phyloP scores from a whole-genome alignment of 2,329 filamentous ascomycete species.

The Colletotrichum australisinense region DNA sequence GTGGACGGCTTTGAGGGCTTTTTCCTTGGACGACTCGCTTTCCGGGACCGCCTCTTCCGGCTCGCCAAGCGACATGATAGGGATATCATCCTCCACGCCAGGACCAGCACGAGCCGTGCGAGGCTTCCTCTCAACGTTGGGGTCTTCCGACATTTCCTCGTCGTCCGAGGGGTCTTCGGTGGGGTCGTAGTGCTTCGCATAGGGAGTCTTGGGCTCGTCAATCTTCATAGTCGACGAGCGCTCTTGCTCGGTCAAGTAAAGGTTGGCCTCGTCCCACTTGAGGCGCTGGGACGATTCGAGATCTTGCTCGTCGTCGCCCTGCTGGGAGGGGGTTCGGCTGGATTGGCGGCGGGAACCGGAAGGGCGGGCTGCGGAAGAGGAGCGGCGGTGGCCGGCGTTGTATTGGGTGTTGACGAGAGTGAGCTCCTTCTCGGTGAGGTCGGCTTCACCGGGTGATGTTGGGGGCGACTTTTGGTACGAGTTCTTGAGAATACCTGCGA shows the following conservation, averaged over 20 bases:
- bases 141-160: constrained; percentile 70
- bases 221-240: constrained; percentile 98
- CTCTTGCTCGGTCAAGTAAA: constrained; percentile 97
- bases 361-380: constrained; percentile 77
- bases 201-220: constrained; percentile 97
- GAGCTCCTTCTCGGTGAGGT: constrained; percentile 83
- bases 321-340: constrained; percentile 57
- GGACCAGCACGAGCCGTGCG: constrained; percentile 38
- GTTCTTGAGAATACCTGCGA: constrained; percentile 92
- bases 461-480: constrained; percentile 74
- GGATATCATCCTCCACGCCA: constrained; percentile 77
- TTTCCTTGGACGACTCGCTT: constrained; percentile 47
- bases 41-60: constrained; percentile 80
- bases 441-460: constrained; percentile 60
- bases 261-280: constrained; percentile 98
- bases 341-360: constrained; percentile 79
- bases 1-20: constrained; percentile 66
- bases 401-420: constrained; percentile 94
- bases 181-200: constrained; percentile 91
- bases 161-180: constrained; percentile 87
- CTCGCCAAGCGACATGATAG: constrained; percentile 90
- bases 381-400: constrained; percentile 90
- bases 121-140: constrained; percentile 56
- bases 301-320: constrained; percentile 57
- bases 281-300: constrained; percentile 77